A percentile compares a stretch with the other conserved stretches of the same genome.
Evolutionary conservation across 2,329 filamentous ascomycete genomes (phyloP).

Genomic region (Penicillium sp.): DNA sequence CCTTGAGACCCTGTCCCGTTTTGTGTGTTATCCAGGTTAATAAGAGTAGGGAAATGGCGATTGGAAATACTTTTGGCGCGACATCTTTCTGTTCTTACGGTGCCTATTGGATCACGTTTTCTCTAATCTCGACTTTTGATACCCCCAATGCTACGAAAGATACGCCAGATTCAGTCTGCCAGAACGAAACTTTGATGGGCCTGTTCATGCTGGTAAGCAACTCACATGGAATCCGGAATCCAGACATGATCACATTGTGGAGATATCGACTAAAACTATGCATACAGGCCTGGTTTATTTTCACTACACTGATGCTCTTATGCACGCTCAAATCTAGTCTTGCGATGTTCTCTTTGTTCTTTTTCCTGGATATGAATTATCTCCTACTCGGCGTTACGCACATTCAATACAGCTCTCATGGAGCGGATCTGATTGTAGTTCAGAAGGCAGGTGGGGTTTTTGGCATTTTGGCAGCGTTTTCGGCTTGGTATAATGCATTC

Average conservation of each 20-base stretch:
- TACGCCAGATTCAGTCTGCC: neutral
- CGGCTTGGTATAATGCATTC: constrained; percentile 26
- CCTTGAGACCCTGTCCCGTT: neutral
- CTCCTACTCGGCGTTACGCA: constrained; percentile 22
- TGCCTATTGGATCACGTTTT: constrained; percentile 23
- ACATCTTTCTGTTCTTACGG: constrained; percentile 24
- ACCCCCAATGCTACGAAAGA: neutral
- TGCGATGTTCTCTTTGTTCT: constrained; percentile 23
- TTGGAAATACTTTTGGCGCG: constrained; percentile 25
- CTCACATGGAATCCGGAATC: neutral
- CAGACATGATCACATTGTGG: neutral
- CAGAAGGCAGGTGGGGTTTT: constrained; percentile 18
- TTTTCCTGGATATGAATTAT: constrained; percentile 27
- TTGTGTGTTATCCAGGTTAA: neutral
- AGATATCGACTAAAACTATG: neutral
- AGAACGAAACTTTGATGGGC: constrained; percentile 18
- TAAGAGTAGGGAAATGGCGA: constrained; percentile 20
- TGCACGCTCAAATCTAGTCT: constrained; percentile 22
- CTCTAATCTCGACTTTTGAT: constrained; percentile 17
- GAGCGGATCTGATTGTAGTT: constrained; percentile 3
- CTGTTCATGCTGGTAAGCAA: constrained; percentile 22
- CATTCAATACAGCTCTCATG: constrained; percentile 12
- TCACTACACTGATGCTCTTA: constrained; percentile 25
- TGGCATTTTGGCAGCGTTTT: constrained; percentile 18
- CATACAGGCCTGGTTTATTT: constrained; percentile 25